Evolutionary conservation across 148 eudicot genomes (phyloP), one percentile per base, ranked within the genome.

Genomic region (Rhododendron henanense): DNA sequence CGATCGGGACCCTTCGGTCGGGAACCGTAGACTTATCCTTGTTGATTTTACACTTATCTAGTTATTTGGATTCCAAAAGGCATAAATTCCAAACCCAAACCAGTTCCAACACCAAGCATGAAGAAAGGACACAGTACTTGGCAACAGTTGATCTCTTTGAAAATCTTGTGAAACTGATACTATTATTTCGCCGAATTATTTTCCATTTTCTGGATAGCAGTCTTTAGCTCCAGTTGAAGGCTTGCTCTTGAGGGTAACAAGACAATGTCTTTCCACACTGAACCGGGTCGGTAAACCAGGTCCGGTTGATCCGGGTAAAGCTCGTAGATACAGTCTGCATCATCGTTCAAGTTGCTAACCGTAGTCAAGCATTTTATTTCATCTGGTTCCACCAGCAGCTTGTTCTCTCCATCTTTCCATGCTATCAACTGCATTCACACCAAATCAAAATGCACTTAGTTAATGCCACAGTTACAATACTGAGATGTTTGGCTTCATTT

Each of bases 291-390:
- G 9, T 81, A 73, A 23, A 91, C 25, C 19, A 88, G 85, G 67
- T 82, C 84, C 8, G 84, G 81, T n/a, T 71, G 41, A 71, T 88
- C 88, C 11, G 84, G 21, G 57, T 92, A 86, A 10, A 96, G 97
- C 81, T 96, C 96, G 78, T 91, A 88, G n/a, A 96, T 87, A 75
- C 92, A 91, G 47, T 95, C 95, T 28, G 99, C 99, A 48, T 95
- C 94, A 3, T 95, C 95, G 25, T 96, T 94, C 85, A 95, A 85
- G 41, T 75, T 90, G 44, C 90, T 87, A 5, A 94, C 90, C 2
- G 77, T 55, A 3, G 75, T 76, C 76, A 96, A 78, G 35, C 95
- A 93, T 41, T 89, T 81, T 23, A 94, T 92, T 23, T 92, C 96
- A 31, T 96, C 92, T 5, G 89, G 92, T 23, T 95, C 98, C 21